Base-by-base conservation (phyloP, 257 asterid genomes). In the Ehretia macrophylla region DNA sequence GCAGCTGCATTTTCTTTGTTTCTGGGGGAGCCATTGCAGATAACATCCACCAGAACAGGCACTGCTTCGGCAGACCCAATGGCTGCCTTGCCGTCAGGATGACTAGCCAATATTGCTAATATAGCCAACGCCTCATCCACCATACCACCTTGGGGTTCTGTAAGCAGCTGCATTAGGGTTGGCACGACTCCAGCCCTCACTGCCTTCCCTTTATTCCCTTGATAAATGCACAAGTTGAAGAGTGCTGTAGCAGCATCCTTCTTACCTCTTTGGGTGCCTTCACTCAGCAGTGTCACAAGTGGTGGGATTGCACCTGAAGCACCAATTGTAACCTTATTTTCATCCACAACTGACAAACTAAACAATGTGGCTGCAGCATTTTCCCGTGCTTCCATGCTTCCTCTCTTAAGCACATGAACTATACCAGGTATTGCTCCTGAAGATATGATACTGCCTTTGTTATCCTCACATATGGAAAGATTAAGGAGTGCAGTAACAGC, bases 211-310 rank as follows among this genome's bases (percentile, higher is more conserved):
- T 88, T 92, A 79, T 92, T 86, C 11, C 97, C 97, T 67, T 92
- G 96, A 75, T 92, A 88, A 71, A 92, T 92, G 83, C 96, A 86
- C 67, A 92, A 67, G 80, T 92, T 88, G 74, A 92, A 92, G 22
- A 92, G 86, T 1, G 99, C 97, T 0, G 94, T 92, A 0, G 96
- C 99, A 0, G 96, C 99, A 47, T 88, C 99, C 58, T 92, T 92
- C 80, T 83, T 92, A 22, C 99, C 99, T 39, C 97, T 65, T 55
- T 77, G 90, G 19, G 84, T 87, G 21, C 97, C 99, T 63, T 85
- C 95, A 32, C 73, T 80, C 46, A 93, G 79, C 16, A 93, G 89
- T 0, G 75, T 67, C 56, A 85, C 97, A 0, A 93, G 77, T 0
- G 99, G 96, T 10, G 95, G 90, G 56, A 93, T 87, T n/a, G 96